These are phyloP conservation scores for Leccinellum albellum DNA, from an alignment of 768 basidiomycete species.

Conservation along the genomic window DNA sequence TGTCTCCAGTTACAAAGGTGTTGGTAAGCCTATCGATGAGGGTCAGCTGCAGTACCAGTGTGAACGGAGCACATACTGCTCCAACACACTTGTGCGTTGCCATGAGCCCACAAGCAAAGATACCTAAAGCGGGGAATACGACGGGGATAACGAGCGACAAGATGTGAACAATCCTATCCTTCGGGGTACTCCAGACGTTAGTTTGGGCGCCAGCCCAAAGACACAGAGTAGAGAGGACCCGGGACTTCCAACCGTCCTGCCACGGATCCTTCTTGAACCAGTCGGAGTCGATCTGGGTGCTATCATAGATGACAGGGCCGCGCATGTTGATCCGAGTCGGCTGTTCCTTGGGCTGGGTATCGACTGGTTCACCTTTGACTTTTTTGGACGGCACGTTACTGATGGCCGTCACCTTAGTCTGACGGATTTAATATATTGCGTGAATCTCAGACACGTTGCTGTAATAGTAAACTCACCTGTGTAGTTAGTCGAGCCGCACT, in stretches of 20 bases:
- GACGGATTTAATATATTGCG: neutral
- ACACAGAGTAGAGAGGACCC: neutral
- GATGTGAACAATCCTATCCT: neutral
- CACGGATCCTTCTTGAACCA: neutral
- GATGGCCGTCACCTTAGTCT: neutral
- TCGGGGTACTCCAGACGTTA: neutral
- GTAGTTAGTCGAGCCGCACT: neutral
- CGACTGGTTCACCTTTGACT: neutral
- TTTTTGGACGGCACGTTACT: neutral
- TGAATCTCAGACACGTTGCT: no score
- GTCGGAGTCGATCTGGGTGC: neutral
- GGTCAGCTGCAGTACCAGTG: neutral
- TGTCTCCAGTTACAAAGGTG: neutral
- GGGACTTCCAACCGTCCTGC: neutral
- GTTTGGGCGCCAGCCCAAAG: neutral
- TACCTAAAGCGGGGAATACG: neutral
- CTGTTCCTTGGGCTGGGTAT: no score
- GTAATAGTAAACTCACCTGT: neutral
- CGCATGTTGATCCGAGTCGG: no score
- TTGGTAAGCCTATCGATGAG: neutral
- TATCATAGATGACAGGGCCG: neutral
- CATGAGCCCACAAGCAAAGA: neutral
- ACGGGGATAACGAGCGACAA: neutral
- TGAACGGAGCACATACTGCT: neutral
- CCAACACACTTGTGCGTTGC: neutral